Evolutionary conservation across 371 early-diverging fungal genomes (phyloP), one percentile per base, ranked within the genome.

Genomic region (Mortierella sp.): DNA sequence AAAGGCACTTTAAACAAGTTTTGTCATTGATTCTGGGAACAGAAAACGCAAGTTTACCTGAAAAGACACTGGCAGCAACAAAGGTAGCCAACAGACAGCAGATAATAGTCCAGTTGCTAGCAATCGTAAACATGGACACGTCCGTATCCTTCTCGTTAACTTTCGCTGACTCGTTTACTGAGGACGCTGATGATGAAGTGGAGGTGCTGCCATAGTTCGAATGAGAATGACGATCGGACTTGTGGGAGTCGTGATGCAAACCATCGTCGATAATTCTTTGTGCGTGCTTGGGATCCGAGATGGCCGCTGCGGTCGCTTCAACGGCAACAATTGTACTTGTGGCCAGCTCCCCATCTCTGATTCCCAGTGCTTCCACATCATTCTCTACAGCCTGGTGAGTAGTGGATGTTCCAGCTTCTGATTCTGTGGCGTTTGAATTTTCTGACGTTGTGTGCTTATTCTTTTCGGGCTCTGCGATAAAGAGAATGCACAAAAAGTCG

Each of bases 401-500:
- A 2, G 32, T 9, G 24, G 72, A 36, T 24, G 32, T 40, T 32
- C 8, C 52, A 22, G 48, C 48, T 13, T 50, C n/a, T n/a, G 38
- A 40, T 9, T 36, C 38, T 21, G 21, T 58, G 45, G 43, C 70
- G 22, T 63, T 64, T 3, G 33, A 21, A 43, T 78, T 72, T 2
- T 59, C 65, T 15, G 66, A 58, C 28, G 67, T 59, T 21, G 69
- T 43, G 65, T 62, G 50, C 47, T 61, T 70, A 50, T 64, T 62
- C 58, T 87, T 77, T 1, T 76, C 65, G 1, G 92, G 91, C 63
- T 93, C 93, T 28, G 86, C 87, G 36, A 93, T 76, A 83, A 91
- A 87, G 43, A 90, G 66, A 61, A 90, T 87, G 36, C 88, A 89
- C n/a, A 92, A 57, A 58, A 96, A 88, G 67, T 95, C 94, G 19